These are phyloP conservation scores for Grifola frondosa DNA, from an alignment of 1,284 basidiomycete genomes.

Conservation along the genomic window DNA sequence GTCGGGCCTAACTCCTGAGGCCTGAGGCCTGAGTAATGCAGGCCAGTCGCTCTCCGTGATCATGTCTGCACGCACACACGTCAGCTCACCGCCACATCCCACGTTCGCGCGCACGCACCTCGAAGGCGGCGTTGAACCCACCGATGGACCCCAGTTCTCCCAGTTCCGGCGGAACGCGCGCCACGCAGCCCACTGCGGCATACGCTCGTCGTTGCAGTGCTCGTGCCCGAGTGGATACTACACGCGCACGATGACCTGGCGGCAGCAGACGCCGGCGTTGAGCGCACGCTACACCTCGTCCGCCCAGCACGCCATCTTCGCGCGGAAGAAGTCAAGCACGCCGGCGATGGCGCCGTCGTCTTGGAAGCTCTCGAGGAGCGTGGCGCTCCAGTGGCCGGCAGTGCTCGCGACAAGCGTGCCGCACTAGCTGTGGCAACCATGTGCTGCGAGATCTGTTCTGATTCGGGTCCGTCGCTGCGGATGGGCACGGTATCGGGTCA, in stretches of 20 bases:
- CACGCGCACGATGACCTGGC: slow-evolving; percentile 57
- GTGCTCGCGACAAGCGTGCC: slow-evolving; percentile 60
- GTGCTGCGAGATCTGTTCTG: slow-evolving; percentile 88
- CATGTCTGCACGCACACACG: no score
- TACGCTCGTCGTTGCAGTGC: slow-evolving; percentile 49
- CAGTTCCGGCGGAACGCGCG: slow-evolving; percentile 44
- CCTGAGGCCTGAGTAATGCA: slow-evolving; percentile 55
- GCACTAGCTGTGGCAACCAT: slow-evolving; percentile 83
- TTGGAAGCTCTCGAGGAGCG: slow-evolving; percentile 47
- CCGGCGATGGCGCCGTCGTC: slow-evolving; percentile 51
- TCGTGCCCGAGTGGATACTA: slow-evolving; percentile 68
- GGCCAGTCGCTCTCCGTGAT: slow-evolving; percentile 58
- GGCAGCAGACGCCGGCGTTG: slow-evolving; percentile 23
- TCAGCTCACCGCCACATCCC: no score
- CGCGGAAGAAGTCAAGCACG: slow-evolving; percentile 53
- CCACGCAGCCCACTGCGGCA: slow-evolving; percentile 45
- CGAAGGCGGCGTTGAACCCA: slow-evolving; percentile 53
- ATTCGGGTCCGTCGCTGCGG: slow-evolving; percentile 89
- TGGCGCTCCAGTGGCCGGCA: slow-evolving; percentile 67
- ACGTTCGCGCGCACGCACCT: no score
- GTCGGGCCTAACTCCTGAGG: no score
- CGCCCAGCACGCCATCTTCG: slow-evolving; percentile 55
- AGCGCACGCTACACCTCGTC: slow-evolving; percentile 45
- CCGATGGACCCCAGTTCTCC: slow-evolving; percentile 65
- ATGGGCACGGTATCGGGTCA: slow-evolving; percentile 93